Evolutionary conservation across 805 yeast genomes (phyloP), one percentile per base, ranked within the genome.

Genomic region (Candida coquimbonensis): DNA sequence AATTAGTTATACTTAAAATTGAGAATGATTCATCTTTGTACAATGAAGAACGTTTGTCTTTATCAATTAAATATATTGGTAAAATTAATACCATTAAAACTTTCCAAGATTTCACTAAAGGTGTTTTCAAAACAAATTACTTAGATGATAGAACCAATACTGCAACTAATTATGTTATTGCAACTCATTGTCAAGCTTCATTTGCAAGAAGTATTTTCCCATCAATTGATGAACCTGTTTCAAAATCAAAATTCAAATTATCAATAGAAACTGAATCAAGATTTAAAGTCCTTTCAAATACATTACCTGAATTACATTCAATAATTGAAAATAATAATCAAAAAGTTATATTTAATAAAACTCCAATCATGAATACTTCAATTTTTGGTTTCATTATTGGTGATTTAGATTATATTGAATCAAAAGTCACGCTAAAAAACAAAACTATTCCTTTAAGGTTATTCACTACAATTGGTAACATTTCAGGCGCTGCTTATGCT

Each of bases 101-200:
- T 0, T 77, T 65, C 54, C 64, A 68, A 33, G 88, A 83, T 51
- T 57, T 55, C 39, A 83, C 90, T 0, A 67, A 62, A 40, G 93
- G 93, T 33, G 59, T 85, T 1, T 85, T 81, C 69, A 80, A 80
- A 54, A 80, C 88, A 1, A 80, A 79, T 56, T 81, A 79, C 57
- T 68, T 73, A 46, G 78, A 77, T 52, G 66, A 71, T 5, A 59
- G 65, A 17, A 65, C 75, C 1, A 81, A 81, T 7, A 66, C 59
- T 21, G 64, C 81, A 1, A 71, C 75, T 48, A 73, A 76, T 49
- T 72, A 64, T 47, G 64, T 83, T 12, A 57, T 84, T 31, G 80
- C 89, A 0, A 82, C 93, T 2, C 93, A 86, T 56, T 72, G 79
- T 38, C 90, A 84, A 58, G 89, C 93, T 0, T 69, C 71, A 16